Conservation (phyloP, 306 rosid species). For the Citrullus colocynthis region DNA sequence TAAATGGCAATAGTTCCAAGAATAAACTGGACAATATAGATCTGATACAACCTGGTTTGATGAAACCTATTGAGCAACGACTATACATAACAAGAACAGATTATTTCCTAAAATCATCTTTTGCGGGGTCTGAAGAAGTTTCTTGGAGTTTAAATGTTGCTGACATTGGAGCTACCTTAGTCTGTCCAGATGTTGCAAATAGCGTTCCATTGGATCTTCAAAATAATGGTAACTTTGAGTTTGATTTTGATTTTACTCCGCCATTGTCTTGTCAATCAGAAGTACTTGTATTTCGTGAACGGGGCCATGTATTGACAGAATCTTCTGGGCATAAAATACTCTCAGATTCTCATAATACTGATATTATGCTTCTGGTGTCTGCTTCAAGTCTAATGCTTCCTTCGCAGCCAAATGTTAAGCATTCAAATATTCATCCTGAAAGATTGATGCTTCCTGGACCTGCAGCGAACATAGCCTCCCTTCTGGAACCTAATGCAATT, state of each 20-base stretch:
- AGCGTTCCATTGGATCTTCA: slow-evolving; percentile 15
- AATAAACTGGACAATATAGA: slow-evolving; percentile 13
- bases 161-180: slow-evolving; percentile 48
- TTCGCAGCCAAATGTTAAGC: slow-evolving; percentile 11
- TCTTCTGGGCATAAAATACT: slow-evolving; percentile 17
- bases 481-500: slow-evolving; percentile 2
- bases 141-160: slow-evolving; percentile 55
- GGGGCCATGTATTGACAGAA: slow-evolving; percentile 24
- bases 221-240: slow-evolving; percentile 20
- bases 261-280: slow-evolving; percentile 56
- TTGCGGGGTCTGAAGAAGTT: slow-evolving; percentile 30
- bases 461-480: slow-evolving; percentile 12
- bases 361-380: slow-evolving; percentile 8
- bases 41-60: slow-evolving; percentile 21
- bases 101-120: slow-evolving; percentile 36
- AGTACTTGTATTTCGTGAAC: slow-evolving; percentile 29
- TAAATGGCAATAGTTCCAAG: neutral
- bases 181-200: slow-evolving; percentile 30
- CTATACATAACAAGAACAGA: slow-evolving; percentile 58
- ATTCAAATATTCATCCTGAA: slow-evolving; percentile 10
- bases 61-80: slow-evolving; percentile 20
- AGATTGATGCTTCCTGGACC: slow-evolving; percentile 19
- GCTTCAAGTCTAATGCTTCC: slow-evolving; percentile 25
- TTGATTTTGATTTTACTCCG: slow-evolving; percentile 32
- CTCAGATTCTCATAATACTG: neutral